These are phyloP conservation scores for Chionographis japonica DNA, from an alignment of 106 monocot genomes.

Conservation along the genomic window DNA sequence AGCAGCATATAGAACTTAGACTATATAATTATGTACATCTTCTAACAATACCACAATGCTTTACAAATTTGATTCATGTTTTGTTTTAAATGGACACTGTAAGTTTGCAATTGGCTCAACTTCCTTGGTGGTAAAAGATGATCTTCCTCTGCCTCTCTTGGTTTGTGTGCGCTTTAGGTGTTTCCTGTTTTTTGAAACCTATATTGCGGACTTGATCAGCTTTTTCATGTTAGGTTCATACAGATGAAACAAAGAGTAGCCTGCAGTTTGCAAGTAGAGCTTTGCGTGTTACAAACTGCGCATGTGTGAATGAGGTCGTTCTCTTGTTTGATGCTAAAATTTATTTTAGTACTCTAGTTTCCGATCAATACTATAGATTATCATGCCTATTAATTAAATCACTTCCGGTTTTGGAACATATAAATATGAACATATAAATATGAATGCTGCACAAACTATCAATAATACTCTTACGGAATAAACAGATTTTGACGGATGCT, in stretches of 20 bases:
- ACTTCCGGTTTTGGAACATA: neutral
- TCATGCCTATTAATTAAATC: neutral
- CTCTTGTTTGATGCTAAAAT: neutral
- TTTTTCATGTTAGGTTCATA: conserved; percentile 52
- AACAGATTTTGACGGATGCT: conserved; percentile 94
- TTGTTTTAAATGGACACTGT: too few relatives aligned
- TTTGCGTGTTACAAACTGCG: conserved; percentile 80
- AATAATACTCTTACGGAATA: neutral
- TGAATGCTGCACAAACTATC: neutral
- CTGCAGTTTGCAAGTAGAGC: conserved; percentile 96
- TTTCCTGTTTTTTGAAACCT: too few relatives aligned
- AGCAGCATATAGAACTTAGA: too few relatives aligned
- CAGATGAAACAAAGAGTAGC: conserved; percentile 94
- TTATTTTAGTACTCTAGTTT: conserved; percentile 1
- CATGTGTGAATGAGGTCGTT: conserved; percentile 84
- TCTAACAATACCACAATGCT: too few relatives aligned
- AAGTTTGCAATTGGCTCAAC: neutral
- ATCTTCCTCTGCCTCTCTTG: too few relatives aligned
- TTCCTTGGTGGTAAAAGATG: neutral
- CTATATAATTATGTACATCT: too few relatives aligned
- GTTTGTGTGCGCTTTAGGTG: too few relatives aligned
- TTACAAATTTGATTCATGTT: too few relatives aligned
- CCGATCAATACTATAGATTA: neutral
- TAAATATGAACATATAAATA: neutral
- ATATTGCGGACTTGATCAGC: neutral